Evolutionary conservation across 352 stramenopile species (phyloP).

Genomic region (Peronospora destructor): DNA sequence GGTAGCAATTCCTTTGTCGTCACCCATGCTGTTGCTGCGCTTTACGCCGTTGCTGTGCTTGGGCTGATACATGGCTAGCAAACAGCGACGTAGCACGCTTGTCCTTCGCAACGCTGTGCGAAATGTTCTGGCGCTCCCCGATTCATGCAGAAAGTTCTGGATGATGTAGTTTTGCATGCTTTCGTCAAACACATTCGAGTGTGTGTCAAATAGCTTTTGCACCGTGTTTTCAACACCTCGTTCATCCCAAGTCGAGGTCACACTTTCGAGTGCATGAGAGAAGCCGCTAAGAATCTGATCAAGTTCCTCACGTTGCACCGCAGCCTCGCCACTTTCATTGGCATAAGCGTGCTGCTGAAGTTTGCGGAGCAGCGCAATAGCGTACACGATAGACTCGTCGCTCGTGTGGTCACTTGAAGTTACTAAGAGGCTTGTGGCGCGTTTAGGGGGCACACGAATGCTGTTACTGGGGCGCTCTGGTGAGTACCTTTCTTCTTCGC

Average conservation of each 20-base stretch:
- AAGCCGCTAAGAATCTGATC: conserved; percentile 62
- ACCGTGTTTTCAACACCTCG: conserved; percentile 51
- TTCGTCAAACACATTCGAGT: conserved; percentile 81
- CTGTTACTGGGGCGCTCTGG: neutral
- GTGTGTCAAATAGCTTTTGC: conserved; percentile 65
- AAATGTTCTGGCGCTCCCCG: conserved; percentile 62
- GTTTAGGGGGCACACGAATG: conserved; percentile 3
- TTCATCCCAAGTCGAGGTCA: conserved; percentile 37
- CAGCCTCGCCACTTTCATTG: conserved; percentile 29
- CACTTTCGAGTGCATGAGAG: conserved; percentile 43
- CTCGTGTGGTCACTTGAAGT: conserved; percentile 23
- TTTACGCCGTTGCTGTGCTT: conserved; percentile 21
- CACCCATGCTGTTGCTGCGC: conserved; percentile 13
- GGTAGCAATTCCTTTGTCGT: conserved; percentile 24
- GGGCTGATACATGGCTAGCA: conserved; percentile 62
- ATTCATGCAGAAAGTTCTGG: conserved; percentile 81
- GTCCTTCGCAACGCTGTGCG: conserved; percentile 58
- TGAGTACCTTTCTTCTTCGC: conserved; percentile 1
- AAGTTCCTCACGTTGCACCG: conserved; percentile 41
- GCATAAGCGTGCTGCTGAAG: conserved; percentile 40
- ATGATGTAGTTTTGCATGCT: conserved; percentile 83
- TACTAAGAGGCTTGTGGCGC: conserved; percentile 17
- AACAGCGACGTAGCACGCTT: conserved; percentile 63
- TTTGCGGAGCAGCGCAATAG: conserved; percentile 47
- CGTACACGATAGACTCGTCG: conserved; percentile 49